phyloP scores from a whole-genome alignment of 176 grass and related monocot species.

The Canna indica region DNA sequence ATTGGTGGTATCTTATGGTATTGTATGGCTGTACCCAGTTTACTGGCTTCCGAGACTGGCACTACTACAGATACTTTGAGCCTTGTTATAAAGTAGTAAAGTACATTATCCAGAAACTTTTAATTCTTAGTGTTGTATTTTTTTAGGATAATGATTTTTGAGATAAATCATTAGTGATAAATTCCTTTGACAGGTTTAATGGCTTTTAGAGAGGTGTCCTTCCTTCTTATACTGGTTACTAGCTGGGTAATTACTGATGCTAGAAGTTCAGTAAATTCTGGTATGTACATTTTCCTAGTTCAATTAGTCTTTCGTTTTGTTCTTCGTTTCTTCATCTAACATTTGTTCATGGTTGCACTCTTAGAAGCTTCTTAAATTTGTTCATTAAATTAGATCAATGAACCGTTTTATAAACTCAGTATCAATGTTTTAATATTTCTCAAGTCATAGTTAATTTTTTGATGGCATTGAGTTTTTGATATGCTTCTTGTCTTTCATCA shows the following conservation, averaged over 20 bases:
- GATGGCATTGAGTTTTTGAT: neutral
- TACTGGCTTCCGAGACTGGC: too few relatives aligned
- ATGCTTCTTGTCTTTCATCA: neutral
- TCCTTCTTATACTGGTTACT: constrained; percentile 2
- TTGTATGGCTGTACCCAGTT: too few relatives aligned
- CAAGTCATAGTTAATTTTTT: too few relatives aligned
- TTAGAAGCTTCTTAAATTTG: neutral
- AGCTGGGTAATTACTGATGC: neutral
- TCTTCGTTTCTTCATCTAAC: neutral
- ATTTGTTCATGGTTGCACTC: neutral
- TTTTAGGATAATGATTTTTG: too few relatives aligned
- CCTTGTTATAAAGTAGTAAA: neutral
- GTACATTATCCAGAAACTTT: too few relatives aligned
- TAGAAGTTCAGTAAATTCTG: neutral
- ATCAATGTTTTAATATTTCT: too few relatives aligned
- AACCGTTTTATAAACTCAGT: too few relatives aligned
- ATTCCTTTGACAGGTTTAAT: neutral
- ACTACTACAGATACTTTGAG: neutral
- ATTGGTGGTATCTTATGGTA: too few relatives aligned
- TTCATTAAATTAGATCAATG: too few relatives aligned
- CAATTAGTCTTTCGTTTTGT: neutral
- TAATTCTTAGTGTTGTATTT: neutral
- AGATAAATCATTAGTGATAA: neutral
- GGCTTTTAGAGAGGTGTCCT: neutral
- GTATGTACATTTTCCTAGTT: neutral